A percentile compares a stretch with the other conserved stretches of the same genome.
Conservation (phyloP, 2,329 filamentous ascomycete genomes). For the Cercospora canescens region DNA sequence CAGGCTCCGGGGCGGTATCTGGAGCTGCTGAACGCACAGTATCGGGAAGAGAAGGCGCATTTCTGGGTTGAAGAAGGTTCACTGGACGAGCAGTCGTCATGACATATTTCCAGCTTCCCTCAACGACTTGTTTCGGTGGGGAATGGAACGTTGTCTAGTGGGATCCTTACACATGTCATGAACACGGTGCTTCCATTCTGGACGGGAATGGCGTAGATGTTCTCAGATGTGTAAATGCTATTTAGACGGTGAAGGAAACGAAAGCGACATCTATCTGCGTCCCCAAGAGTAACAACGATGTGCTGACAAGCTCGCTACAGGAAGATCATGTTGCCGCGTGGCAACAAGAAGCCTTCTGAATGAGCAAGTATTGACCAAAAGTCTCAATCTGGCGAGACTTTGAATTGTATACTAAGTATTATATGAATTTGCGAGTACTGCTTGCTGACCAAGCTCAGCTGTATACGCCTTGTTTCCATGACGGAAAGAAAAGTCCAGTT, state of each 20-base stretch:
- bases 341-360: neutral
- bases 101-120: neutral
- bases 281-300: neutral
- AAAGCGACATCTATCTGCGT: neutral
- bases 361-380: neutral
- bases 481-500: neutral
- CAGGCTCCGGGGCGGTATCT: constrained; percentile 7
- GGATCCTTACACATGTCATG: neutral
- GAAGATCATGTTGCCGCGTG: neutral
- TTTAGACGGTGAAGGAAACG: neutral
- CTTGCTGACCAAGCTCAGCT: neutral
- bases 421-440: neutral
- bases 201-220: neutral
- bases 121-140: neutral
- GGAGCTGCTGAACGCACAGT: constrained; percentile 7
- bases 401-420: neutral
- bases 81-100: neutral
- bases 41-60: neutral
- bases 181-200: neutral
- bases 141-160: neutral
- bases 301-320: neutral
- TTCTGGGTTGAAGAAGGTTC: constrained; percentile 4
- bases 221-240: neutral
- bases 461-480: neutral
- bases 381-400: neutral